Base-by-base conservation (phyloP, 2,329 filamentous ascomycete genomes). In the Colletotrichum sp. region DNA sequence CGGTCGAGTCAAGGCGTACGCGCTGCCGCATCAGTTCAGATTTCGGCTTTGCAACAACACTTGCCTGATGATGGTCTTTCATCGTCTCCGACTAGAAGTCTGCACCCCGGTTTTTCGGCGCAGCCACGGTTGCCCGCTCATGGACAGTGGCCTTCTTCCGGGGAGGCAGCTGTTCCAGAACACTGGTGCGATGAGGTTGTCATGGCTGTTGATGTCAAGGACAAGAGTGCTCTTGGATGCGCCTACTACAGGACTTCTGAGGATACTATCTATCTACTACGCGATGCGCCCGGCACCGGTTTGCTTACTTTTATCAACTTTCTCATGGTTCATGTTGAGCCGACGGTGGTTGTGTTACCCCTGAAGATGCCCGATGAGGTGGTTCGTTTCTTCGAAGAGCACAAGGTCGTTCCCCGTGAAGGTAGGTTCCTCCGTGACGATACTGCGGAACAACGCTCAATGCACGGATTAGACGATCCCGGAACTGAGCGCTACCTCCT, bases 211-310 rank as follows among this genome's bases (percentile, higher is more conserved):
- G 93, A 97, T 74, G 88, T 96, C 82, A 92, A 90, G 77, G 90
- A 93, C n/a, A 89, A 91, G 34, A 92, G 91, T 1, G 92, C 90
- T 0, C 88, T 98, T 21, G 96, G 96, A 1, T 98, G 96, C 82
- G 93, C 95, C 61, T 98, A 96, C 81, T 98, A 96, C 81, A 87
- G 93, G 62, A 92, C 93, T 8, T 85, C 89, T 30, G 91, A 95
- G 52, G 93, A 94, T 80, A 91, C 89, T 43, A 84, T 98, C 5
- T 93, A 91, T 74, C 88, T 98, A 58, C 92, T 97, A 81, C 93
- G 96, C 81, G 96, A 98, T 78, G 48, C 66, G 34, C 21, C 58
- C n/a, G 60, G 24, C 30, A 56, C 32, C 10, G 70, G 69, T 15
- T 21, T 62, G 36, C 21, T 52, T 18, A 65, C 73, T 16, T 12